These are phyloP conservation scores for Mortierella sp. DNA, from an alignment of 371 early-diverging fungal genomes.

Conservation along the genomic window DNA sequence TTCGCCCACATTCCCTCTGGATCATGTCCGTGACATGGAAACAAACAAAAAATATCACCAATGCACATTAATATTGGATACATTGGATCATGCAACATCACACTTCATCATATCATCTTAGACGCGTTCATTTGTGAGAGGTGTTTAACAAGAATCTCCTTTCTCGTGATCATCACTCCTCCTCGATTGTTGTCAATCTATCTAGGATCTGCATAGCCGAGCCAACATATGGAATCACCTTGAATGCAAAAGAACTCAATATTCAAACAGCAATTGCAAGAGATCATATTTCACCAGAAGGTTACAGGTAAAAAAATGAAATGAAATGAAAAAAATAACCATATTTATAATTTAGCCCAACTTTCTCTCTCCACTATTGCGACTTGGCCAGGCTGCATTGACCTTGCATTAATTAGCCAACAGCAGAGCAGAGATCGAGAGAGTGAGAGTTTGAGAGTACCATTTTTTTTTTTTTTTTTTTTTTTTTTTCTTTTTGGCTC, in stretches of 20 bases:
- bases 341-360: neutral
- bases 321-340: neutral
- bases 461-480: too few relatives aligned
- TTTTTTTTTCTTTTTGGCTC: neutral
- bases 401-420: too few relatives aligned
- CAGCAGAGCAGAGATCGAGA: too few relatives aligned
- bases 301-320: slow-evolving; percentile 26
- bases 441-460: neutral
- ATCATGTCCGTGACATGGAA: too few relatives aligned
- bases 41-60: too few relatives aligned
- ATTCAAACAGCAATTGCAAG: slow-evolving; percentile 50
- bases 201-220: slow-evolving; percentile 49
- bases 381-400: too few relatives aligned
- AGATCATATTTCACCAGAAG: slow-evolving; percentile 18
- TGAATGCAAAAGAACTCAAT: slow-evolving; percentile 55
- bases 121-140: too few relatives aligned
- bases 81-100: neutral
- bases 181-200: neutral
- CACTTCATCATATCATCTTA: too few relatives aligned
- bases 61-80: too few relatives aligned
- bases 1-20: too few relatives aligned
- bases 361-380: too few relatives aligned
- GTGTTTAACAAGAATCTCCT: neutral
- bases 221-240: slow-evolving; percentile 34
- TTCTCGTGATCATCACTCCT: neutral